These are phyloP conservation scores for Podospora pseudopauciseta DNA, from an alignment of 495 filamentous ascomycete species.

Conservation along the genomic window DNA sequence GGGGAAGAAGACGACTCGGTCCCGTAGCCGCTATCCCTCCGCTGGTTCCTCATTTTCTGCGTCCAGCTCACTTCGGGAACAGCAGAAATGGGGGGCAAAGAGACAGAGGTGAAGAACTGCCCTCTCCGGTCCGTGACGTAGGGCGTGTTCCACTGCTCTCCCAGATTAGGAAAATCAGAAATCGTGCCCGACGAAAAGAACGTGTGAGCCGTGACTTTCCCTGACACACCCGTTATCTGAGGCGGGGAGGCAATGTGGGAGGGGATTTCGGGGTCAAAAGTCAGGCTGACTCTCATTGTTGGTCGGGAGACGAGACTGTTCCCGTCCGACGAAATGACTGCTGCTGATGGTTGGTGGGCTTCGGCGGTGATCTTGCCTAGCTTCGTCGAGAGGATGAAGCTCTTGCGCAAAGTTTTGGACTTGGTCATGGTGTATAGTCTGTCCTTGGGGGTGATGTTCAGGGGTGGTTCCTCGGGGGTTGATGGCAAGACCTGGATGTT, in stretches of 20 bases:
- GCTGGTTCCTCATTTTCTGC: conserved; percentile 43
- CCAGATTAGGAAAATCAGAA: conserved; percentile 57
- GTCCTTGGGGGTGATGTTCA: conserved; percentile 58
- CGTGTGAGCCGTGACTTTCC: conserved; percentile 71
- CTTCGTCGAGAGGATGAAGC: conserved; percentile 66
- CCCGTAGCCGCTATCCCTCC: conserved; percentile 59
- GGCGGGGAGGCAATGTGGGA: conserved; percentile 55
- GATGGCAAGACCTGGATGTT: conserved; percentile 77
- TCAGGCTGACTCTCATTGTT: conserved; percentile 63
- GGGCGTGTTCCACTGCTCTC: conserved; percentile 37
- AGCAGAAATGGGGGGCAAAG: conserved; percentile 63
- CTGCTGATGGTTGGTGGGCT: conserved; percentile 67
- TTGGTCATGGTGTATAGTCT: conserved; percentile 64
- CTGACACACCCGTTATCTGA: conserved; percentile 58
- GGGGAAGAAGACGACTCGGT: conserved; percentile 26
- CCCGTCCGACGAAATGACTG: conserved; percentile 55
- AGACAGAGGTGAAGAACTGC: conserved; percentile 59
- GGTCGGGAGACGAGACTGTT: conserved; percentile 45
- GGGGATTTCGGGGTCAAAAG: conserved; percentile 65
- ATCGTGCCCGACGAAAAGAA: conserved; percentile 57
- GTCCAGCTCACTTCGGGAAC: conserved; percentile 63
- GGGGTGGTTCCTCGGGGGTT: conserved; percentile 68
- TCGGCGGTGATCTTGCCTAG: conserved; percentile 68
- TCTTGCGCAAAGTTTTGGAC: conserved; percentile 75
- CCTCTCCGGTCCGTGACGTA: conserved; percentile 53